Percentiles rank a stretch among this genome's conserved stretches.
Evolutionary conservation across 1,284 basidiomycete species (phyloP).

Genomic region (Puccinia polysora): DNA sequence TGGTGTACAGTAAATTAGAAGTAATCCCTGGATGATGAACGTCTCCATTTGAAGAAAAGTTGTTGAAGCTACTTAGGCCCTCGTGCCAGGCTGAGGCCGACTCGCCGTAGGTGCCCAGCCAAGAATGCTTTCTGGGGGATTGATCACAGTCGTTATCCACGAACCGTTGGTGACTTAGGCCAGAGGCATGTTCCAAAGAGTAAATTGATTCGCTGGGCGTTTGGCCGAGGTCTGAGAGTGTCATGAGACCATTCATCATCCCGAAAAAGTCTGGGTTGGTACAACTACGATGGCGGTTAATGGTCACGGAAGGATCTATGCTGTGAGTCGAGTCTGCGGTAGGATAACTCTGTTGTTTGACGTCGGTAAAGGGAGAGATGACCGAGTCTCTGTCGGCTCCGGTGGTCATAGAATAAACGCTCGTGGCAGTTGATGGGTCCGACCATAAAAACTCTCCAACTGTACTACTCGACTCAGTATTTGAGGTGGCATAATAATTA

Average conservation of each 20-base stretch:
- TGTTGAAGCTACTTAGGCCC: background rate
- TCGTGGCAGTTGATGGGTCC: slow-evolving; percentile 18
- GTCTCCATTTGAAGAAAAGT: too few species aligned
- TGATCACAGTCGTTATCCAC: background rate
- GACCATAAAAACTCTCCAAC: slow-evolving; percentile 23
- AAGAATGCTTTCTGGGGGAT: background rate
- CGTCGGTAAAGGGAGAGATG: slow-evolving; percentile 10
- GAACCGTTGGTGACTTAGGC: background rate
- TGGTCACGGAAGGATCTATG: background rate
- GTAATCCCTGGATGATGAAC: too few species aligned
- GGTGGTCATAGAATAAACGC: background rate
- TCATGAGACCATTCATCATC: slow-evolving; percentile 2
- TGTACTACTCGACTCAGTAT: background rate
- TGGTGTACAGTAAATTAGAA: too few species aligned
- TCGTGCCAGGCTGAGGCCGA: slow-evolving; percentile 16
- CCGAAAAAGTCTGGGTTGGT: slow-evolving; percentile 34
- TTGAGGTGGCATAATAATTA: background rate
- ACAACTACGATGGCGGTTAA: slow-evolving; percentile 23
- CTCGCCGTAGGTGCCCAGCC: slow-evolving; percentile 4
- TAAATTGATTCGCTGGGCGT: background rate
- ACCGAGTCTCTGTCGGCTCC: background rate
- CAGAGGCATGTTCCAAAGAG: background rate
- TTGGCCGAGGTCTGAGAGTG: background rate
- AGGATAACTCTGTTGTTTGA: slow-evolving; percentile 12
- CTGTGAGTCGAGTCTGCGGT: background rate